Evolutionary conservation across 2,329 filamentous ascomycete species (phyloP), one percentile per base, ranked within the genome.

Genomic region (Hymenoscyphus linearis): DNA sequence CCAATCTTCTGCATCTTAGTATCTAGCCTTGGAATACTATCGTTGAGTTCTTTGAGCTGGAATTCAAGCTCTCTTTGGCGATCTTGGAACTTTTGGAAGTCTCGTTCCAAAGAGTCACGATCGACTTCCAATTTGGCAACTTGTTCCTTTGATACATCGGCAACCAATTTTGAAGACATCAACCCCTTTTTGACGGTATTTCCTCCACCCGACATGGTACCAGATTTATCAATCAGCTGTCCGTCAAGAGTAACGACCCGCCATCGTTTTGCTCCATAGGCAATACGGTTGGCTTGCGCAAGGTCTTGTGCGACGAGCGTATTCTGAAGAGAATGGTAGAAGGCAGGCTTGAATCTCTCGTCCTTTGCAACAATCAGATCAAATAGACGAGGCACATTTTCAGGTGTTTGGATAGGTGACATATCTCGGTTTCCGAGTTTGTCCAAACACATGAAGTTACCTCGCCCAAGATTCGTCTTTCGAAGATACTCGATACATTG

Each of bases 141-240:
- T 70, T 96, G 90, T 67, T 98, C 93, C 74, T 91, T 93, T 57
- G 86, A 89, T 16, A 89, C 89, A 61, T 96, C 91, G 1, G 90
- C 84, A n/a, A 90, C 87, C 53, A 96, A 86, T 76, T 96, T 98
- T 12, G 93, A 96, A 0, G 93, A 98, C 96, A 99, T 99, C 61
- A 92, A 86, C 0, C 96, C 96, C 72, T 88, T 91, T 69, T 93
- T 93, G 60, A 95, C 90, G 16, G 90, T 90, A 53, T 85, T 93
- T 60, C 95, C 95, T 80, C 95, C 95, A 79, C 95, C 95, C 62
- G 91, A 96, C 95, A 99, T 98, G 37, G 95, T 98, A 80, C 95
- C 95, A 0, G 93, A 97, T 74, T 96, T 96, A 77, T 99, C 95
- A 67, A 99, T 98, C 58, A 99, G 82, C 74, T 97, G 93, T 55